phyloP scores from a whole-genome alignment of 208 protist genomes.

The Leishmania amazonensis region DNA sequence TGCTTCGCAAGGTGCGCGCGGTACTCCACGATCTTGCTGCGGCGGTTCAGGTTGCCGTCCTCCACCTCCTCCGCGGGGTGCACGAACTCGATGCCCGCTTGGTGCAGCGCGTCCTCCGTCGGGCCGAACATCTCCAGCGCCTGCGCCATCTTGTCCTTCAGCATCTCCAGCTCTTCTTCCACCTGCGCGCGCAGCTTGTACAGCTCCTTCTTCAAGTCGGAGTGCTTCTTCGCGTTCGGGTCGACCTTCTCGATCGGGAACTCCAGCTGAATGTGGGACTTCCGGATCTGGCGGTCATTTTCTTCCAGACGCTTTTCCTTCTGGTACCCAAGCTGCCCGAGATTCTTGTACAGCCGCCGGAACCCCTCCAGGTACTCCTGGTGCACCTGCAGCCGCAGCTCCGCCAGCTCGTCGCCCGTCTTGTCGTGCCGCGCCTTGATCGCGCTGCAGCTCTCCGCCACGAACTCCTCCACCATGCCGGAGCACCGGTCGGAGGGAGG shows the following conservation, averaged over 20 bases:
- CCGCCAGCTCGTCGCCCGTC: conserved; percentile 51
- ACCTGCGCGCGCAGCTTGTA: too few relatives aligned
- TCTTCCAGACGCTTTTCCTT: conserved; percentile 60
- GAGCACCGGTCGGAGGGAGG: conserved; percentile 55
- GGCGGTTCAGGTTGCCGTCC: conserved; percentile 64
- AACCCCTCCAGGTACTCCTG: conserved; percentile 18
- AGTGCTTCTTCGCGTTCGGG: too few relatives aligned
- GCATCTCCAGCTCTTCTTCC: conserved; percentile 64
- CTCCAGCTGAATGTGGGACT: too few relatives aligned
- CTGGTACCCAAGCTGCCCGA: conserved; percentile 79
- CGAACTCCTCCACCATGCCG: conserved; percentile 71
- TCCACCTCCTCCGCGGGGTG: conserved; percentile 63
- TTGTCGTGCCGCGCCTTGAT: conserved; percentile 76
- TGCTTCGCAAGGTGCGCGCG: conserved; percentile 73
- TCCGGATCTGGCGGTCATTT: too few relatives aligned
- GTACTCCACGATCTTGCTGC: conserved; percentile 86
- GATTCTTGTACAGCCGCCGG: conserved; percentile 74
- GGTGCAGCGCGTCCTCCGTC: conserved; percentile 72
- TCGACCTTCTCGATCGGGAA: too few relatives aligned
- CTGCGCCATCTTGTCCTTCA: conserved; percentile 22
- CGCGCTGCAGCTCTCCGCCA: conserved; percentile 75
- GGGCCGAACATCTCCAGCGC: conserved; percentile 71
- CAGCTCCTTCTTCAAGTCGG: too few relatives aligned
- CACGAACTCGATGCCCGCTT: conserved; percentile 56
- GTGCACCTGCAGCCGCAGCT: conserved; percentile 35